phyloP scores from a whole-genome alignment of 2,329 filamentous ascomycete genomes.

The Penicillium sp. region DNA sequence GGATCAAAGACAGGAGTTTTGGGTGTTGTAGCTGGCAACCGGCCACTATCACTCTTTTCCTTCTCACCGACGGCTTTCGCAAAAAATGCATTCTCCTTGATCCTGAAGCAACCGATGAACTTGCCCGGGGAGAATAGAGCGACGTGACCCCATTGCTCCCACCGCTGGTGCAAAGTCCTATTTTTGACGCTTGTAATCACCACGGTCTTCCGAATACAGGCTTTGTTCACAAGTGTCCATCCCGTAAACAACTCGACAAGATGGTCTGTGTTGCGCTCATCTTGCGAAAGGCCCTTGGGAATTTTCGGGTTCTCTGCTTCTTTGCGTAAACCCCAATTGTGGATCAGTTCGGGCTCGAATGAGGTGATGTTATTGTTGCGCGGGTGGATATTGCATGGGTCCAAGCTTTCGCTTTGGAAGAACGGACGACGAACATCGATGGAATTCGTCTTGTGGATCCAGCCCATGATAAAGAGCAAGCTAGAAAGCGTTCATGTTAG shows the following conservation, averaged over 20 bases:
- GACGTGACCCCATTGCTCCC: conserved; percentile 17
- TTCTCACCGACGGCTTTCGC: not conserved
- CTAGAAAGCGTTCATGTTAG: conserved; percentile 4
- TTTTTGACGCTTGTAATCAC: conserved; percentile 18
- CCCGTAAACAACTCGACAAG: conserved; percentile 39
- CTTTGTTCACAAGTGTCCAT: conserved; percentile 31
- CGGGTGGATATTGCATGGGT: conserved; percentile 6
- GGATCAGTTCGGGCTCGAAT: not conserved
- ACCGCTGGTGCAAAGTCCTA: not conserved
- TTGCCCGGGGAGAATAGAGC: not conserved
- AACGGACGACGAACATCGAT: conserved; percentile 5
- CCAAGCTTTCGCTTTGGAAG: conserved; percentile 18
- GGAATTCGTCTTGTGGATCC: conserved; percentile 27
- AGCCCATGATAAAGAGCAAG: conserved; percentile 3
- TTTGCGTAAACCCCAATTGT: conserved; percentile 26
- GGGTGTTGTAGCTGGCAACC: not conserved
- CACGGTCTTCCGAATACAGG: conserved; percentile 31
- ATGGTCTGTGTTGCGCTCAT: conserved; percentile 32
- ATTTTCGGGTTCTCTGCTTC: conserved; percentile 22
- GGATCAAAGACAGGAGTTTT: not conserved
- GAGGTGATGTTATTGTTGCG: conserved; percentile 24
- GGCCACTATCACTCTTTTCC: not conserved
- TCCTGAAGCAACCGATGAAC: conserved; percentile 5
- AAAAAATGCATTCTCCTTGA: not conserved
- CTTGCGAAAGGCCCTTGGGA: conserved; percentile 24